Evolutionary conservation across 192 early-diverging fungal species (phyloP).

Genomic region (Backusella sp.): DNA sequence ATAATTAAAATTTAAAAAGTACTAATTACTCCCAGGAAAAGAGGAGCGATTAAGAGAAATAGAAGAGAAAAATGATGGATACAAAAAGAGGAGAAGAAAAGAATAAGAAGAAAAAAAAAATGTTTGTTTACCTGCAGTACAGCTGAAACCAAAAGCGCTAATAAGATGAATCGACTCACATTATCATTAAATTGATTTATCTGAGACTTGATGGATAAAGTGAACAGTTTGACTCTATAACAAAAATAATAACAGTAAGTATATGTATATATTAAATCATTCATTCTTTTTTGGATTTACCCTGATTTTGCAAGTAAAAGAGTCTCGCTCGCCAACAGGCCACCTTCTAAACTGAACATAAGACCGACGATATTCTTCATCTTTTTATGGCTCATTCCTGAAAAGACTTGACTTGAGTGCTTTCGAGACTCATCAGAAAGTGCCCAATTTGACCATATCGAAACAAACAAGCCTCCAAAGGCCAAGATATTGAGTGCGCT

Average conservation of each 20-base stretch:
- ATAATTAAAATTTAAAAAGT: not conserved
- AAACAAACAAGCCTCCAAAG: conserved; percentile 35
- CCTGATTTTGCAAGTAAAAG: conserved; percentile 59
- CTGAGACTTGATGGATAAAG: conserved; percentile 34
- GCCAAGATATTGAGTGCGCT: conserved; percentile 47
- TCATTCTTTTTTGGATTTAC: conserved; percentile 20
- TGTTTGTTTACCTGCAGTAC: conserved; percentile 45
- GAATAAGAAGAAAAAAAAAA: not conserved
- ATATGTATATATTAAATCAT: not conserved
- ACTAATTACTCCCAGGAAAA: not conserved
- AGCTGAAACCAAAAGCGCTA: conserved; percentile 49
- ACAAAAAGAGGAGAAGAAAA: not conserved
- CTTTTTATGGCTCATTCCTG: conserved; percentile 28
- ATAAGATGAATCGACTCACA: conserved; percentile 51
- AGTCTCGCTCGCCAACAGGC: conserved; percentile 57
- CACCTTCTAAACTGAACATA: conserved; percentile 55
- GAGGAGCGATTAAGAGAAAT: not conserved
- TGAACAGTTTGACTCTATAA: conserved; percentile 43
- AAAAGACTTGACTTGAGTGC: conserved; percentile 23
- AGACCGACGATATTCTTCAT: conserved; percentile 53
- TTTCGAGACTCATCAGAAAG: conserved; percentile 36
- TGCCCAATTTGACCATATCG: conserved; percentile 47
- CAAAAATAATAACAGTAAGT: not conserved
- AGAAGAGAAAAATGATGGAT: not conserved
- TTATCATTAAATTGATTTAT: conserved; percentile 55